Evolutionary conservation across 1,284 basidiomycete species (phyloP), one percentile per base, ranked within the genome.

Genomic region (Cryptococcus sp.): DNA sequence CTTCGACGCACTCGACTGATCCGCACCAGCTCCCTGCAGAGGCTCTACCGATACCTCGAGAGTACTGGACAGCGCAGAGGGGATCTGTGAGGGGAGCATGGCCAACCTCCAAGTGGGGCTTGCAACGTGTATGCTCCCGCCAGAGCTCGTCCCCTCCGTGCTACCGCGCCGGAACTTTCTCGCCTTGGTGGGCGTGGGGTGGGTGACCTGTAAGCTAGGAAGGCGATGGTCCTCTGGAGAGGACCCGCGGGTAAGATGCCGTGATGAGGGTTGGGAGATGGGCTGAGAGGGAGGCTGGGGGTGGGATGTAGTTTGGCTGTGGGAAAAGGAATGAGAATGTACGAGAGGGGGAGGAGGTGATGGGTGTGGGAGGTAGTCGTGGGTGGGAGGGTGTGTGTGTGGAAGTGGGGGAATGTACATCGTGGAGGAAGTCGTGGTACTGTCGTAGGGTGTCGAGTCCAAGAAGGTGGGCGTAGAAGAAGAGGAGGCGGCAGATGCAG

Each of bases 111-210:
- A 40, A 9, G 36, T 55, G 6, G 48, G 53, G 38, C 53, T 55
- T 11, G 38, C 24, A 12, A 55, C 20, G 28, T 50, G 37, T 36
- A 55, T 44, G 37, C 53, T 55, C 5, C 38, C 56, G 20, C 52
- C 50, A 8, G 59, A 57, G 1, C 50, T 46, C 46, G 56, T 61
- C 0, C 44, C 50, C 8, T 47, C 52, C 13, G 53, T 43, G 36
- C 52, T 50, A 21, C 55, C 59, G 51, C 39, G 59, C 49, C 43
- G 57, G 54, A 33, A 63, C 55, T 55, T 64, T 54, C 57, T 65
- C 23, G 55, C 61, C 55, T 62, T 68, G 24, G 59, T 65, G 21
- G 64, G 67, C 21, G 62, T 66, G 21, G 67, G 59, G n/a, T 65
- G 63, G 6, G 60, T 60, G 20, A 70, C 59, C 12, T 68, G 66